phyloP scores from a whole-genome alignment of 257 asterid genomes.

The Scutellaria minor region DNA sequence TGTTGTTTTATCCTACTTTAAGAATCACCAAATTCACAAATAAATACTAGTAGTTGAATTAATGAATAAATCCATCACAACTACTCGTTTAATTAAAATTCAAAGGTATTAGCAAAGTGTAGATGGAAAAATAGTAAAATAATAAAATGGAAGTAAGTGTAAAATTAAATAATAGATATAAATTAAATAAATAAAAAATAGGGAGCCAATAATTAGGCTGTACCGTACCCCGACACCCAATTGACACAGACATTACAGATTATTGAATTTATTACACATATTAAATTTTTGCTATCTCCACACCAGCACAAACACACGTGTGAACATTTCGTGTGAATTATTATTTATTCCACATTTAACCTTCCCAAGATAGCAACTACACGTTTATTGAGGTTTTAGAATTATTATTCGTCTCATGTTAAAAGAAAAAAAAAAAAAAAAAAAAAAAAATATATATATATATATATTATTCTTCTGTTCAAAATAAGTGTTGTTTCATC shows the following conservation, averaged over 20 bases:
- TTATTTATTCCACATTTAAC: background rate
- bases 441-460: too few relatives aligned
- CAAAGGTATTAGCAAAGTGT: background rate
- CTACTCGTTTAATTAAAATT: background rate
- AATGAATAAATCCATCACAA: too few relatives aligned
- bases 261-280: slow-evolving; percentile 17
- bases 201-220: slow-evolving; percentile 6
- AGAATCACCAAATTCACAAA: too few relatives aligned
- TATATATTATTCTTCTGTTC: too few relatives aligned
- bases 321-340: slow-evolving; percentile 23
- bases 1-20: too few relatives aligned
- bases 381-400: slow-evolving; percentile 7
- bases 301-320: slow-evolving; percentile 39
- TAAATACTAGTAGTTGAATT: too few relatives aligned
- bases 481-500: too few relatives aligned
- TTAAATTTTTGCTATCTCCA: slow-evolving; percentile 9
- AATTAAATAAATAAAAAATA: background rate
- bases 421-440: too few relatives aligned
- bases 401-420: too few relatives aligned
- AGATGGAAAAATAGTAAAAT: background rate
- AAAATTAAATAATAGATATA: too few relatives aligned
- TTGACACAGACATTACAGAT: slow-evolving; percentile 29
- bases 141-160: background rate
- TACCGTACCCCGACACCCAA: slow-evolving; percentile 41
- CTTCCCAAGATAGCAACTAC: slow-evolving; percentile 7